Evolutionary conservation across 768 basidiomycete genomes (phyloP).

Genomic region (Suillus lakei): DNA sequence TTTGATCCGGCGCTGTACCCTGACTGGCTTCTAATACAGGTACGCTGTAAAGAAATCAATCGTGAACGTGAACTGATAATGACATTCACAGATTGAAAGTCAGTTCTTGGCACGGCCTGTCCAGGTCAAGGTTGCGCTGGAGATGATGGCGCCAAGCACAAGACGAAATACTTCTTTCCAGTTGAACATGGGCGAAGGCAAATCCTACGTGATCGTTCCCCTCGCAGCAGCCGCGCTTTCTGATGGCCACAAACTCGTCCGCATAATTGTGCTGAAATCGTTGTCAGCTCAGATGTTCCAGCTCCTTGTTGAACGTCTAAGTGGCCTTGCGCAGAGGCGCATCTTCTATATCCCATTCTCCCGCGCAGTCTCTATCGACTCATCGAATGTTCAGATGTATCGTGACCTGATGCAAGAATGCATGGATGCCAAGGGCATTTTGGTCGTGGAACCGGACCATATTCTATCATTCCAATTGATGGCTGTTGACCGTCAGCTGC

Average conservation of each 20-base stretch:
- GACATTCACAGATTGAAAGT: conserved; percentile 23
- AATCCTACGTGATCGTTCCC: conserved; percentile 36
- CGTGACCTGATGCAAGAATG: conserved; percentile 21
- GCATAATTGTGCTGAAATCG: conserved; percentile 35
- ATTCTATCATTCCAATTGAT: conserved; percentile 34
- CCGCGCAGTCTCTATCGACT: conserved; percentile 21
- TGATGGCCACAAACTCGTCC: conserved; percentile 26
- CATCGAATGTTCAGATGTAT: conserved; percentile 26
- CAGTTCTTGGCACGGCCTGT: conserved; percentile 28
- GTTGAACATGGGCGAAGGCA: conserved; percentile 40
- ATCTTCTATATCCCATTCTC: conserved; percentile 33
- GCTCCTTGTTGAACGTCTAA: conserved; percentile 24
- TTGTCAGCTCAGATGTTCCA: conserved; percentile 33
- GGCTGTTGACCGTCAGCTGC: conserved; percentile 37
- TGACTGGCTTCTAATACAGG: conserved; percentile 18
- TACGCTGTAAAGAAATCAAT: not conserved
- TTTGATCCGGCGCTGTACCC: conserved; percentile 3
- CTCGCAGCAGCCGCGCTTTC: conserved; percentile 27
- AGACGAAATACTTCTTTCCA: conserved; percentile 29
- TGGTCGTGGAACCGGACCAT: conserved; percentile 37
- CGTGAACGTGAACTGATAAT: not conserved
- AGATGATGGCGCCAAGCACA: conserved; percentile 32
- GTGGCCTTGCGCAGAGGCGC: conserved; percentile 31
- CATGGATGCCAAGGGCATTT: conserved; percentile 22
- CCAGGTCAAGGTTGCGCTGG: conserved; percentile 26